phyloP scores from a whole-genome alignment of 495 filamentous ascomycete genomes.

The Penicillium mononematosum region DNA sequence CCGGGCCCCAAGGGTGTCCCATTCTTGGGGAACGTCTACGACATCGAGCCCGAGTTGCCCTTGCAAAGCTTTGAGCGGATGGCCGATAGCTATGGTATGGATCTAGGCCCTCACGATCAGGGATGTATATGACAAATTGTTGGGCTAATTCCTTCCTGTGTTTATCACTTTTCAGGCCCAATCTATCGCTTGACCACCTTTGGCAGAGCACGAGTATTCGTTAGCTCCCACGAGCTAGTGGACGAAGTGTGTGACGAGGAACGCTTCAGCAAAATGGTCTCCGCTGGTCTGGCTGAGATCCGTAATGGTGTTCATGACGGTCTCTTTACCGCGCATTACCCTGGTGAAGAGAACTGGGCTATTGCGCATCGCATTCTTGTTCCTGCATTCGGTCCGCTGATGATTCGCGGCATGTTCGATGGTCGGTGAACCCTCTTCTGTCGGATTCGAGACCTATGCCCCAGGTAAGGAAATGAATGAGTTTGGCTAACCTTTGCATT shows the following conservation, averaged over 20 bases:
- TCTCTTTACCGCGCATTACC: conserved; percentile 62
- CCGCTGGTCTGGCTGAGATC: conserved; percentile 50
- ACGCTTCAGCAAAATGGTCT: conserved; percentile 59
- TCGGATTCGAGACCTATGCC: too few species aligned
- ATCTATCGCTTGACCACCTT: conserved; percentile 50
- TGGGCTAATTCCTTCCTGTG: background rate
- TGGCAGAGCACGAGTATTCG: conserved; percentile 33
- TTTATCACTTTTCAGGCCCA: conserved; percentile 38
- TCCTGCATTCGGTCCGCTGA: conserved; percentile 70
- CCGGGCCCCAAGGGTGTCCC: conserved; percentile 63
- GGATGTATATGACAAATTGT: background rate
- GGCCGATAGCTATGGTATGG: conserved; percentile 60
- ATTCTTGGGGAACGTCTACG: conserved; percentile 63
- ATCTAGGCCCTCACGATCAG: background rate
- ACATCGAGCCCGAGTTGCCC: conserved; percentile 54
- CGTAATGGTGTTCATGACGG: conserved; percentile 62
- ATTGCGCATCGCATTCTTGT: conserved; percentile 66
- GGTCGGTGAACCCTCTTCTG: conserved; percentile 22
- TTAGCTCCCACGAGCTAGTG: conserved; percentile 53
- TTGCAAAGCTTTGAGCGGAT: conserved; percentile 53
- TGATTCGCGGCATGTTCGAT: conserved; percentile 67
- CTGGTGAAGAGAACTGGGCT: conserved; percentile 64
- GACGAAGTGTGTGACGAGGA: conserved; percentile 69
- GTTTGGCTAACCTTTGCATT: background rate
- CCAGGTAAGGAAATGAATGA: background rate